These are phyloP conservation scores for Metarhizium guizhouense DNA, from an alignment of 2,329 filamentous ascomycete species.

Conservation along the genomic window DNA sequence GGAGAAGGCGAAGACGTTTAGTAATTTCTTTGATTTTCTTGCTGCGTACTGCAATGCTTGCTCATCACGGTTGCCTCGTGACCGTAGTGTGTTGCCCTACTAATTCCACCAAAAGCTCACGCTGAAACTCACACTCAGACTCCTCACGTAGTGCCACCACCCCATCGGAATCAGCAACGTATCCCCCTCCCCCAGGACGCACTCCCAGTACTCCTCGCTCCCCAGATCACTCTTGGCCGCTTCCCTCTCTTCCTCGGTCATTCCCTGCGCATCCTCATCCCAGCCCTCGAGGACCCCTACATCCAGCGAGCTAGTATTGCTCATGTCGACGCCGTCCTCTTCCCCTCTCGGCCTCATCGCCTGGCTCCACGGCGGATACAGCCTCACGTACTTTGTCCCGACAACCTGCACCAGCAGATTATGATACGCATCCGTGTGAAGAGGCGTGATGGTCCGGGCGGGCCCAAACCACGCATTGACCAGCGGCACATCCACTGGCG, in stretches of 20 bases:
- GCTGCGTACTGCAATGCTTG: neutral
- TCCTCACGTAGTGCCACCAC: constrained; percentile 97
- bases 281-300: constrained; percentile 59
- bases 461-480: constrained; percentile 94
- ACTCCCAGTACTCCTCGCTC: constrained; percentile 61
- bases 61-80: too few relatives aligned
- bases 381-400: constrained; percentile 81
- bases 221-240: constrained; percentile 40
- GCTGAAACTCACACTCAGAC: constrained; percentile 79
- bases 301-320: constrained; percentile 78
- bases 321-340: constrained; percentile 77
- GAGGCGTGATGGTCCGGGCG: constrained; percentile 74
- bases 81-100: neutral
- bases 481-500: constrained; percentile 48
- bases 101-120: constrained; percentile 95
- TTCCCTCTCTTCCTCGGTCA: constrained; percentile 23
- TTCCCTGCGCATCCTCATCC: constrained; percentile 33
- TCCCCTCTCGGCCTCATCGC: constrained; percentile 51
- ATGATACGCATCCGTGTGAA: constrained; percentile 91
- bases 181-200: constrained; percentile 72
- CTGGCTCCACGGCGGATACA: constrained; percentile 65
- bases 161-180: constrained; percentile 83
- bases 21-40: neutral
- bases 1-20: constrained; percentile 18
- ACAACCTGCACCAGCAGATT: constrained; percentile 87